Percentiles rank a stretch among this genome's conserved stretches.
Conservation (phyloP, 1,284 basidiomycete genomes). For the Moniliophthora roreri region DNA sequence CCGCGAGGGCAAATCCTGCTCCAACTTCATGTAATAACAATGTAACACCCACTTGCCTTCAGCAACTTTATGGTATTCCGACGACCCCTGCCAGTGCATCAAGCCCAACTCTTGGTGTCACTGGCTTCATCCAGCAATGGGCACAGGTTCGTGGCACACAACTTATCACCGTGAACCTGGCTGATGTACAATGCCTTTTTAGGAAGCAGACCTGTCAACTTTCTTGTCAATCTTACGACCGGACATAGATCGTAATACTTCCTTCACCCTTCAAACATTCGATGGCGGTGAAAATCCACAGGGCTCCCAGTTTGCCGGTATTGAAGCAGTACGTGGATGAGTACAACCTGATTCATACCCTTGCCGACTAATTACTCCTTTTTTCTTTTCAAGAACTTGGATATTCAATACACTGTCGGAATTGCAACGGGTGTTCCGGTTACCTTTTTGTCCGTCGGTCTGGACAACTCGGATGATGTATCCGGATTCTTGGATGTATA, state of each 20-base stretch:
- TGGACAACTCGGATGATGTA: slow-evolving; percentile 23
- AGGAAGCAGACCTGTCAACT: slow-evolving; percentile 14
- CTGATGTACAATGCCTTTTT: background rate
- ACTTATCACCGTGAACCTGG: background rate
- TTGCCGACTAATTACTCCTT: background rate
- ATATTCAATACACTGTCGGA: slow-evolving; percentile 37
- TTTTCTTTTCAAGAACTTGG: slow-evolving; percentile 25
- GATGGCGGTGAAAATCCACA: slow-evolving; percentile 29
- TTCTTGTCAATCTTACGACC: slow-evolving; percentile 21
- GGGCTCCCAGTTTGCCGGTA: slow-evolving; percentile 19
- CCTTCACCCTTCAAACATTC: slow-evolving; percentile 22
- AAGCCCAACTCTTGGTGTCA: slow-evolving; percentile 19
- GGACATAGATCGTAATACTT: slow-evolving; percentile 20
- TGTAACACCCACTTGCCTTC: slow-evolving; percentile 24
- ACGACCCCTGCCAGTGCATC: slow-evolving; percentile 19
- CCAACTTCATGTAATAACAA: slow-evolving; percentile 13
- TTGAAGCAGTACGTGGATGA: slow-evolving; percentile 24
- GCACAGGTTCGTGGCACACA: slow-evolving; percentile 16
- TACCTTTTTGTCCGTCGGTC: slow-evolving; percentile 26
- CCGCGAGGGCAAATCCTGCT: slow-evolving; percentile 7
- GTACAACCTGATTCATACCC: background rate
- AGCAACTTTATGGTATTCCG: slow-evolving; percentile 27
- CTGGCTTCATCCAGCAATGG: slow-evolving; percentile 24
- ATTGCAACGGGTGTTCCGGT: slow-evolving; percentile 27
- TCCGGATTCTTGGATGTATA: slow-evolving; percentile 22